These are phyloP conservation scores for Ustilago vetiveriae DNA, from an alignment of 1,284 basidiomycete species.

Conservation along the genomic window DNA sequence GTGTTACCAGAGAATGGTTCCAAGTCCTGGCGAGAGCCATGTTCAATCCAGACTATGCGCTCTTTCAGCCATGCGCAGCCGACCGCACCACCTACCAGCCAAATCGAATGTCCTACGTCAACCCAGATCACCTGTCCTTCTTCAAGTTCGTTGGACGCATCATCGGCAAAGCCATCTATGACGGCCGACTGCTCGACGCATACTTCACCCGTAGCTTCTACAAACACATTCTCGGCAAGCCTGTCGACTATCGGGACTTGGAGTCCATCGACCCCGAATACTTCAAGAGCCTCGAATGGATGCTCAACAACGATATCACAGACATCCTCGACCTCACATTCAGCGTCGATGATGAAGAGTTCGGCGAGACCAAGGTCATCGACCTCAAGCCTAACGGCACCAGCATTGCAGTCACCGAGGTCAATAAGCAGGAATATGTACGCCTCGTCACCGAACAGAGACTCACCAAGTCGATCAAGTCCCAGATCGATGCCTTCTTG, in stretches of 20 bases:
- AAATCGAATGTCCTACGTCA: conserved; percentile 84
- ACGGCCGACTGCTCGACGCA: conserved; percentile 93
- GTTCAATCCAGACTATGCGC: conserved; percentile 98
- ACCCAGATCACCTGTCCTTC: conserved; percentile 93
- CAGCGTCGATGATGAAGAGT: conserved; percentile 87
- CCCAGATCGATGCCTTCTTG: conserved; percentile 78
- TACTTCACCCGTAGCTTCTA: conserved; percentile 80
- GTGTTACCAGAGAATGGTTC: conserved; percentile 98
- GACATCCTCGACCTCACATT: conserved; percentile 81
- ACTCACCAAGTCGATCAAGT: conserved; percentile 84
- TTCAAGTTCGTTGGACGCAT: conserved; percentile 99
- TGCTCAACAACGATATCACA: conserved; percentile 72
- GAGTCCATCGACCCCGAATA: conserved; percentile 73
- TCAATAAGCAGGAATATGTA: conserved; percentile 96
- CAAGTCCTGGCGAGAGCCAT: conserved; percentile 96
- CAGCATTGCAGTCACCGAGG: conserved; percentile 71
- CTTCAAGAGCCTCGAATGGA: conserved; percentile 77
- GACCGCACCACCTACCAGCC: conserved; percentile 95
- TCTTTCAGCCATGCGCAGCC: conserved; percentile 89
- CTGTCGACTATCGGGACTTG: conserved; percentile 64
- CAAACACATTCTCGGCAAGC: conserved; percentile 65
- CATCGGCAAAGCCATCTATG: conserved; percentile 93
- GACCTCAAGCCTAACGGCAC: conserved; percentile 62
- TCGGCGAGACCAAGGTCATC: conserved; percentile 63
- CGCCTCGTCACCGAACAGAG: conserved; percentile 90